A percentile compares a stretch with the other conserved stretches of the same genome.
These are phyloP conservation scores for Boletus patriciae DNA, from an alignment of 768 basidiomycete genomes.

Conservation along the genomic window DNA sequence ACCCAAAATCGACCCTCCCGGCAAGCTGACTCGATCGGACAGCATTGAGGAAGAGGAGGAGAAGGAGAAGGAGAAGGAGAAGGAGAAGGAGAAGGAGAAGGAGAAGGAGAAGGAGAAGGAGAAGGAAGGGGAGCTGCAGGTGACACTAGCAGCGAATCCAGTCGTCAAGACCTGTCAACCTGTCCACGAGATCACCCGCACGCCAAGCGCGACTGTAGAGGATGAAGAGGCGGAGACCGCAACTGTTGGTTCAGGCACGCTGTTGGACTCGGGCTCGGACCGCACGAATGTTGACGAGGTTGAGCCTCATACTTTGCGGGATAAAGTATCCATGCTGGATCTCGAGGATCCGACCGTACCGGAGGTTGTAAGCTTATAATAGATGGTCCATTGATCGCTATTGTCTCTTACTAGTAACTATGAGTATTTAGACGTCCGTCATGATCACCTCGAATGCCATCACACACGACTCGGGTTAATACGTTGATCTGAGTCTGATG, in stretches of 20 bases:
- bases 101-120: constrained; percentile 31
- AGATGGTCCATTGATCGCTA: not conserved
- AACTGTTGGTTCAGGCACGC: constrained; percentile 26
- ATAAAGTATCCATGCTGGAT: constrained; percentile 26
- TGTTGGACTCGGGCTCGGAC: constrained; percentile 32
- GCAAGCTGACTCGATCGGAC: constrained; percentile 30
- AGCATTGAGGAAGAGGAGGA: constrained; percentile 35
- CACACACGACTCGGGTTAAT: not conserved
- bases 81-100: constrained; percentile 30
- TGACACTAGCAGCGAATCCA: not conserved
- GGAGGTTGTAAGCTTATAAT: constrained; percentile 13
- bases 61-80: constrained; percentile 23
- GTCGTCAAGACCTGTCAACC: constrained; percentile 2
- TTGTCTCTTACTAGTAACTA: constrained; percentile 19
- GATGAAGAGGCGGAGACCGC: constrained; percentile 24
- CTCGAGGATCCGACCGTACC: constrained; percentile 25
- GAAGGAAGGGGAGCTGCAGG: constrained; percentile 9
- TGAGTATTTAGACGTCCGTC: constrained; percentile 24
- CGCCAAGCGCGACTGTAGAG: constrained; percentile 7
- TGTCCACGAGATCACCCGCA: constrained; percentile 1
- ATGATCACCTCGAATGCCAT: constrained; percentile 6
- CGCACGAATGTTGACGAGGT: constrained; percentile 27
- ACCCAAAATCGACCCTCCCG: constrained; percentile 23
- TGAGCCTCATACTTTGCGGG: constrained; percentile 26
- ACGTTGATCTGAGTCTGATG: not conserved